Percentiles rank a stretch among this genome's conserved stretches.
These are phyloP conservation scores for Aureobasidium sp. DNA, from an alignment of 2,329 filamentous ascomycete genomes.

Conservation along the genomic window DNA sequence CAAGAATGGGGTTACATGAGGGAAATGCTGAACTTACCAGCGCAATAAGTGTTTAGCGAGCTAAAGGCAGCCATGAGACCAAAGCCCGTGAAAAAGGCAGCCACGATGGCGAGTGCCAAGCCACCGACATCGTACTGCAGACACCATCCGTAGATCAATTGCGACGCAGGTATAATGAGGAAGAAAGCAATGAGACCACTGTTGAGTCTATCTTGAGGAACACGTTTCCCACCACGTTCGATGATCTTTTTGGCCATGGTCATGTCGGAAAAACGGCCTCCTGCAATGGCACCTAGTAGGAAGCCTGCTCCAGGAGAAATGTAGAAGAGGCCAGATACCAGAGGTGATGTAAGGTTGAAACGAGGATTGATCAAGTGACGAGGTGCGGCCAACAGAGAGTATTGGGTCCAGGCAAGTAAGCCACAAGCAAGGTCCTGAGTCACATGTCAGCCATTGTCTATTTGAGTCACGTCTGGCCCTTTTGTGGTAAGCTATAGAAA, in stretches of 20 bases:
- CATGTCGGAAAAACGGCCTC: conserved; percentile 59
- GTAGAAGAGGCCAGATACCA: conserved; percentile 62
- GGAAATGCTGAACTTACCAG: too few relatives aligned
- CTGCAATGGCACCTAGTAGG: conserved; percentile 56
- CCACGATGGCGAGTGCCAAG: conserved; percentile 53
- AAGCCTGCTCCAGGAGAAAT: conserved; percentile 62
- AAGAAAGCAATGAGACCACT: conserved; percentile 48
- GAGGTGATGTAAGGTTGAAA: conserved; percentile 55
- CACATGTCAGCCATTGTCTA: too few relatives aligned
- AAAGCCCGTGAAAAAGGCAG: conserved; percentile 62
- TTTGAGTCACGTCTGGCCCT: too few relatives aligned
- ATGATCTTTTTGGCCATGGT: conserved; percentile 56
- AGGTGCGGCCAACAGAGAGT: conserved; percentile 55
- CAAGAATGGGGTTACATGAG: too few relatives aligned
- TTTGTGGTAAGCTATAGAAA: too few relatives aligned
- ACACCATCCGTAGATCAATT: conserved; percentile 59
- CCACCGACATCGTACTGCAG: conserved; percentile 45
- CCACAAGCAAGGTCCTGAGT: conserved; percentile 39
- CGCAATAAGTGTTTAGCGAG: conserved; percentile 65
- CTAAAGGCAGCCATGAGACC: conserved; percentile 66
- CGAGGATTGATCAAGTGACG: conserved; percentile 65
- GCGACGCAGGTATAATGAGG: conserved; percentile 46
- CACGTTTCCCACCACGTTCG: conserved; percentile 46
- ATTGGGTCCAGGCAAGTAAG: conserved; percentile 64
- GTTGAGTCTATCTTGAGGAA: conserved; percentile 59